Base-by-base conservation (phyloP, 768 basidiomycete genomes). In the Gloeostereum incarnatum region DNA sequence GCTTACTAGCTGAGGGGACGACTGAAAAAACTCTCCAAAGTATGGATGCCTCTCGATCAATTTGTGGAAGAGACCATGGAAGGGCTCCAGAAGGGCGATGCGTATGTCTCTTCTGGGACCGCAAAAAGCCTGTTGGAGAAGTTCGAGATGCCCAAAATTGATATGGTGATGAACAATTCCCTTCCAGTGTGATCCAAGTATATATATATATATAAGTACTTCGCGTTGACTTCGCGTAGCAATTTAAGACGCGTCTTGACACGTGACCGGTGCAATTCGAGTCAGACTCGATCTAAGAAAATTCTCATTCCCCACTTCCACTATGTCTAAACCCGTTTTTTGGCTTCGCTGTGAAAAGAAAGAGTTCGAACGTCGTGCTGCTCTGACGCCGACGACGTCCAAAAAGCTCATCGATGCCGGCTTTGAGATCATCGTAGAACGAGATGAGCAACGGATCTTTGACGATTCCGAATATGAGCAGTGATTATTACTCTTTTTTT, bases 331-430 rank as follows among this genome's bases (percentile, higher is more conserved):
- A 37, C 62, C 60, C 20, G 48, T 59, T 13, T 71, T 99, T 50
- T 99, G 94, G 94, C 75, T 99, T 26, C 81, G 94, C 49, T 94
- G 92, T 66, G 94, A 99, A 69, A 96, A 81, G 57, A 99, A 97
- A 59, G 74, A 79, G 45, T 92, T 93, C 46, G 94, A 99, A 60
- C 78, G 78, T 40, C 86, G 94, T 35, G 80, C 91, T 17, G 93
- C 93, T 7, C 68, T 98, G 46, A 93, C 91, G 6, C 94, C 94
- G 2, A 81, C 82, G 14, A 93, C 88, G 0, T 78, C 92, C 49
- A 88, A 86, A 62, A 72, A 69, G 47, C 76, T 98, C 44, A 77
- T 97, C 56, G 81, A 86, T 48, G 79, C 79, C 30, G 91, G 91
- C 29, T 98, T 97, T 63, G 71, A 83, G 38, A 81, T 99, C 53